Evolutionary conservation across 139 green algal species (phyloP).

Genomic region (Monoraphidium neglectum): DNA sequence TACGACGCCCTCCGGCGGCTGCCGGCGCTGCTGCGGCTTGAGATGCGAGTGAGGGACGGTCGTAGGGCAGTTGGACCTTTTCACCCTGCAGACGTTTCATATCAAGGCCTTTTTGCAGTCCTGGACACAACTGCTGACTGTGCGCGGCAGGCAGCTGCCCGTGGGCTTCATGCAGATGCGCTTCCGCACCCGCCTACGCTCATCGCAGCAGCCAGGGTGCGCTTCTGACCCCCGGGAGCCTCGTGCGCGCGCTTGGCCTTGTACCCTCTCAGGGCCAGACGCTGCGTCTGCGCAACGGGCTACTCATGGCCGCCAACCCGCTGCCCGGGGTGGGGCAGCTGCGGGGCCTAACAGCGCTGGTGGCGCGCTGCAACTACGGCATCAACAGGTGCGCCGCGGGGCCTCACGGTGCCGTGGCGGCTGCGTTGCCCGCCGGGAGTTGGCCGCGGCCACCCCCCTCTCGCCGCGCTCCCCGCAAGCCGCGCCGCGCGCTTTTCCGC

Average conservation of each 20-base stretch:
- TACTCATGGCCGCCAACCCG: constrained; percentile 15
- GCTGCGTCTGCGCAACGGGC: background rate
- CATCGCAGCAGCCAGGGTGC: background rate
- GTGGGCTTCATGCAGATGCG: background rate
- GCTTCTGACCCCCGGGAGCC: background rate
- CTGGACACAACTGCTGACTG: background rate
- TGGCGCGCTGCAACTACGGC: constrained; percentile 34
- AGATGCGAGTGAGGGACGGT: constrained; percentile 1
- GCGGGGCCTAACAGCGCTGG: constrained; percentile 5
- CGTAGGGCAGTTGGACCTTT: background rate
- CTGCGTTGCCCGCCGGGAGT: too few relatives aligned
- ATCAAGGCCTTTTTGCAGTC: background rate
- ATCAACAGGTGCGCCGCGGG: constrained; percentile 15
- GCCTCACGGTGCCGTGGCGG: too few relatives aligned
- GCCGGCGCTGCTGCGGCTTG: background rate
- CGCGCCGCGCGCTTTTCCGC: too few relatives aligned
- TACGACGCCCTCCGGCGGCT: background rate
- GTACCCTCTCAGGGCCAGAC: constrained; percentile 18
- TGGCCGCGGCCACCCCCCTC: too few relatives aligned
- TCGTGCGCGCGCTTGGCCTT: background rate
- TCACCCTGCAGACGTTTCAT: background rate
- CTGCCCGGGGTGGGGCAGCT: constrained; percentile 17
- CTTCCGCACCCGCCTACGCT: background rate
- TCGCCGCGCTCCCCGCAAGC: too few relatives aligned
- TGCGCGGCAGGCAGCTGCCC: background rate